Evolutionary conservation across 805 yeast genomes (phyloP), one percentile per base, ranked within the genome.

Genomic region (Candida chauliodis): DNA sequence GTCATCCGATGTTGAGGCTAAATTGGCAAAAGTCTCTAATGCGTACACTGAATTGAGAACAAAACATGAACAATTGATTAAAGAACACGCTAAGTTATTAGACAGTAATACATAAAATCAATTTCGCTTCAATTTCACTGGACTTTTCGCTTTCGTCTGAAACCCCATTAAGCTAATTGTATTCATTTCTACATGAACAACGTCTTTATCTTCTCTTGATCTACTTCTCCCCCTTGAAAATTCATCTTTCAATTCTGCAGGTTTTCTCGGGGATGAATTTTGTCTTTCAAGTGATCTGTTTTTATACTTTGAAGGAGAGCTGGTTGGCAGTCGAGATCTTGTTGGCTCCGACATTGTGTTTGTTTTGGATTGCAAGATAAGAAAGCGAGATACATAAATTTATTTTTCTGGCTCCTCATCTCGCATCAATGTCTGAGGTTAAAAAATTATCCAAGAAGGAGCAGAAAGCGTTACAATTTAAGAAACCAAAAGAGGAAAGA

Each of bases 361-460:
- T 17, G 15, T 30, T 15, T 4, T 30, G 33, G n/a, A n/a, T n/a
- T 28, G 10, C 14, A 17, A 28, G 31, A 28, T 28, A 31, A 16
- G 21, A 20, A 17, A 31, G 18, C 31, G 17, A 26, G 23, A 23
- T 23, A 27, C 29, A 19, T 29, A 30, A 20, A 46, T 38, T 23
- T 33, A 16, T 33, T 25, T 24, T 23, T 21, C 46, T 31, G 5
- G 42, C 50, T 41, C 51, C 50, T 41, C 51, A 41, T 23, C 43
- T 46, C 22, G 16, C 11, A n/a, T 36, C 27, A 19, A 23, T 33
- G 23, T 15, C 36, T 10, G 32, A 29, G 13, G 58, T 50, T 34
- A 79, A 78, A 53, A 31, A 31, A 14, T 62, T 80, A 19, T 76
- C 82, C n/a, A 81, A 80, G 65, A 81, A 79, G 51, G 79, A 81